phyloP scores from a whole-genome alignment of 371 early-diverging fungal species.

The Rhizoclosmatium hyalinum region DNA sequence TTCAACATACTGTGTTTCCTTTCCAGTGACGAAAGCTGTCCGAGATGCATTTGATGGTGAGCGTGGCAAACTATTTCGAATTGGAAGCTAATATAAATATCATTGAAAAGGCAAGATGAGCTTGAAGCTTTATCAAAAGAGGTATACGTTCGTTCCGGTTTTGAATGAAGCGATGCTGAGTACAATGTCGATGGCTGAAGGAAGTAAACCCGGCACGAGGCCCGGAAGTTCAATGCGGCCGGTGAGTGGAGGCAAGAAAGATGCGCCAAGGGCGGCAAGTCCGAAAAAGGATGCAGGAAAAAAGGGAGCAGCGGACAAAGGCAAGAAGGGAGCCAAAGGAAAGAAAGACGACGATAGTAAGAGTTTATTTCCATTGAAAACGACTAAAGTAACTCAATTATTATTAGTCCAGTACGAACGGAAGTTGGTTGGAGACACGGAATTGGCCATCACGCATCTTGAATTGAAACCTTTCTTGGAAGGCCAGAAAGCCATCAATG shows the following conservation, averaged over 20 bases:
- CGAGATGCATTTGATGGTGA: conserved; percentile 30
- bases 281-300: conserved; percentile 23
- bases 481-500: conserved; percentile 13
- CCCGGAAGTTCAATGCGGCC: conserved; percentile 2
- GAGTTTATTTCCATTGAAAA: neutral
- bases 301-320: conserved; percentile 7
- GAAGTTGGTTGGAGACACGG: conserved; percentile 3
- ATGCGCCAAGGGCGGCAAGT: conserved; percentile 8
- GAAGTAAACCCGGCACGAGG: neutral
- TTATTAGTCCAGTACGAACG: conserved; percentile 20
- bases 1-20: neutral
- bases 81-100: neutral
- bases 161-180: neutral
- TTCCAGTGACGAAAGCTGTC: conserved; percentile 4
- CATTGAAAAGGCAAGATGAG: neutral
- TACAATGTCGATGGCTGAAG: neutral
- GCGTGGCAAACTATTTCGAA: neutral
- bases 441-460: conserved; percentile 3
- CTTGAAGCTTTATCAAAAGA: conserved; percentile 14
- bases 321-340: conserved; percentile 21
- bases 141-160: conserved; percentile 12
- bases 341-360: conserved; percentile 33
- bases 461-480: conserved; percentile 14
- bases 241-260: neutral
- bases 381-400: neutral